These are phyloP conservation scores for Barbatosphaeria neglecta DNA, from an alignment of 495 filamentous ascomycete genomes.

Conservation along the genomic window DNA sequence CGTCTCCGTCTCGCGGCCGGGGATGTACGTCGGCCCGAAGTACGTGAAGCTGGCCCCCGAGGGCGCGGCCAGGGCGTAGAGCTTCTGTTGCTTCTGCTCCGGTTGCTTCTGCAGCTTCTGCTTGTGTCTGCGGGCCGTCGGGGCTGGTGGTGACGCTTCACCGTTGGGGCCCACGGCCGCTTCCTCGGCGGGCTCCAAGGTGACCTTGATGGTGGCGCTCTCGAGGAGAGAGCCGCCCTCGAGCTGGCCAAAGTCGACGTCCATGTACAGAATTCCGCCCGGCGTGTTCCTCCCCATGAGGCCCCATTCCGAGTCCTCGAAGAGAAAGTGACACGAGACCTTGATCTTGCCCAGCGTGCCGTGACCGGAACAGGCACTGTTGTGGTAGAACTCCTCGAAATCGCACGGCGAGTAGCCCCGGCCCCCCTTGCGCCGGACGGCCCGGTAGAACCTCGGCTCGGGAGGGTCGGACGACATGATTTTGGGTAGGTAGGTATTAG, in stretches of 20 bases:
- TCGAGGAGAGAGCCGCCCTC: conserved; percentile 5
- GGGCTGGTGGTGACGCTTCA: neutral
- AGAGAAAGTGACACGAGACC: conserved; percentile 13
- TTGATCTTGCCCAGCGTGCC: neutral
- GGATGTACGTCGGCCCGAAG: too few relatives aligned
- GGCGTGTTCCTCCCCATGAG: conserved; percentile 7
- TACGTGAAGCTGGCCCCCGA: too few relatives aligned
- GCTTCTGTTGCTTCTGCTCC: too few relatives aligned
- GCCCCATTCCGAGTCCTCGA: conserved; percentile 15
- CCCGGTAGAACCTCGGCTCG: too few relatives aligned
- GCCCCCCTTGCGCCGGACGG: too few relatives aligned
- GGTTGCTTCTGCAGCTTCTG: too few relatives aligned
- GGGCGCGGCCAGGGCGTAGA: too few relatives aligned
- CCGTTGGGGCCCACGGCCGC: neutral
- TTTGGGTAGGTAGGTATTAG: too few relatives aligned
- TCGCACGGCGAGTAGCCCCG: too few relatives aligned
- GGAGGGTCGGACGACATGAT: too few relatives aligned
- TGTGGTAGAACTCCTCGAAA: neutral
- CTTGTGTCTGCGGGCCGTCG: neutral
- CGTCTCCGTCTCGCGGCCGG: too few relatives aligned
- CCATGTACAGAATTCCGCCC: conserved; percentile 13
- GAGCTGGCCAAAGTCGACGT: conserved; percentile 11
- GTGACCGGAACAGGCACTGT: neutral
- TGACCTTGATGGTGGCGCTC: conserved; percentile 9
- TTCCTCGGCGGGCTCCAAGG: conserved; percentile 11